Conservation (phyloP, 2,329 filamentous ascomycete species). For the Stagonosporopsis vannaccii region DNA sequence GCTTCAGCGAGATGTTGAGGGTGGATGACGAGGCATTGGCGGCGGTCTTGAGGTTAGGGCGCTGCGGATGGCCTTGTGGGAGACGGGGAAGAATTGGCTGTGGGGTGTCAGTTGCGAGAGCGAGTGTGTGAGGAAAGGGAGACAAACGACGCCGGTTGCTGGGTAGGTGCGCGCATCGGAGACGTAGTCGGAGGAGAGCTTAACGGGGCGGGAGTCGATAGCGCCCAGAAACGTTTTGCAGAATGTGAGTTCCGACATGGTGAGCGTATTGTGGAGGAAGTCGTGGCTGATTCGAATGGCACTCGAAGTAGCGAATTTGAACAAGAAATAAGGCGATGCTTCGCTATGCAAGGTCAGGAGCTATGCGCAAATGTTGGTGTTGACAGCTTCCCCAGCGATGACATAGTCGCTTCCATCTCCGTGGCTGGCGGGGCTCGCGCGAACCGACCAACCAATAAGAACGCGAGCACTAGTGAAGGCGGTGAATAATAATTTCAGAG, state of each 20-base stretch:
- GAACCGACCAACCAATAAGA: not conserved
- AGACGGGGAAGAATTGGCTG: slow-evolving; percentile 78
- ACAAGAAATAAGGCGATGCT: not conserved
- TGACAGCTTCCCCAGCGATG: slow-evolving; percentile 31
- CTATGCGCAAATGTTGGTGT: slow-evolving; percentile 2
- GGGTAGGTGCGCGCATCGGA: slow-evolving; percentile 84
- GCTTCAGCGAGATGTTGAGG: slow-evolving; percentile 66
- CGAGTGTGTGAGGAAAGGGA: slow-evolving; percentile 43
- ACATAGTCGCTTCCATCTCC: slow-evolving; percentile 35
- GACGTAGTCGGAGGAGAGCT: slow-evolving; percentile 88
- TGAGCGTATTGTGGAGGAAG: slow-evolving; percentile 4
- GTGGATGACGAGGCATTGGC: slow-evolving; percentile 47
- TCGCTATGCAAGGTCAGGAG: not conserved
- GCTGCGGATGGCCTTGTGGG: slow-evolving; percentile 61
- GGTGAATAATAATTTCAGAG: slow-evolving; percentile 36
- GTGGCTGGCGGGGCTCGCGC: slow-evolving; percentile 9
- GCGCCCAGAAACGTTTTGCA: slow-evolving; percentile 82
- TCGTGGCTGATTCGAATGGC: not conserved
- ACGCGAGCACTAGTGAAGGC: slow-evolving; percentile 24
- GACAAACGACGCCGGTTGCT: slow-evolving; percentile 74
- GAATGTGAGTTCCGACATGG: slow-evolving; percentile 75
- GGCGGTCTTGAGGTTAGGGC: slow-evolving; percentile 53
- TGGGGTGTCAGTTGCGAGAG: slow-evolving; percentile 1
- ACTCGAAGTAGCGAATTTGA: not conserved
- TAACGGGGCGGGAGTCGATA: slow-evolving; percentile 79